Evolutionary conservation across 2,329 filamentous ascomycete species (phyloP), one percentile per base, ranked within the genome.

Genomic region (Apiospora sp.): DNA sequence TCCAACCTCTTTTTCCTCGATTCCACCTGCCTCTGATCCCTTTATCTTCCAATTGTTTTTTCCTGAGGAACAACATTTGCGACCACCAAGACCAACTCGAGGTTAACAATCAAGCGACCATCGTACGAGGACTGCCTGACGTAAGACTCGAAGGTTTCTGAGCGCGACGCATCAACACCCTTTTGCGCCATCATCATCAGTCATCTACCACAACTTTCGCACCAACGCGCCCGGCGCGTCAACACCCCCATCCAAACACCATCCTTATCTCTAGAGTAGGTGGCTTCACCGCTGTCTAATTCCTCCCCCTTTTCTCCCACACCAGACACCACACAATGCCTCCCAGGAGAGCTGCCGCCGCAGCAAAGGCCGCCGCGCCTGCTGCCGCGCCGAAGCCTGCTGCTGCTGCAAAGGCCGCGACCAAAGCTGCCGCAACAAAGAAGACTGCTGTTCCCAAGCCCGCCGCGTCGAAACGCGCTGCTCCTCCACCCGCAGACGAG

Each of bases 361-460:
- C 72, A 34, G 76, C 68, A 54, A 77, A 78, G 74, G 30, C 74
- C 24, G 46, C 69, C 37, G 70, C 48, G 46, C 46, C 46, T 48
- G 46, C 46, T n/a, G 19, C 46, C 46, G 46, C 19, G 7, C 19
- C 46, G 12, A 74, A 71, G 67, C 69, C 67, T 43, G 71, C 77
- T 54, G 71, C 67, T 43, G 71, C 77, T 54, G 71, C 73, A 37
- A 76, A 75, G 70, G 70, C 69, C 3, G 22, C 71, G 54, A 12
- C 58, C 19, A 64, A 64, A 64, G 16, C 70, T 27, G 68, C 72
- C 10, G 72, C 76, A 10, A 68, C 77, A 41, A 80, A 79, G 73
- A 75, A 77, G 71, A 68, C 72, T 43, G 72, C 73, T 34, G 64
- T 70, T 34, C 43, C 72, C 41, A 41, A 24, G n/a, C 48, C 68